These are phyloP conservation scores for Elsinoe necatrix DNA, from an alignment of 2,329 filamentous ascomycete genomes.

Conservation along the genomic window DNA sequence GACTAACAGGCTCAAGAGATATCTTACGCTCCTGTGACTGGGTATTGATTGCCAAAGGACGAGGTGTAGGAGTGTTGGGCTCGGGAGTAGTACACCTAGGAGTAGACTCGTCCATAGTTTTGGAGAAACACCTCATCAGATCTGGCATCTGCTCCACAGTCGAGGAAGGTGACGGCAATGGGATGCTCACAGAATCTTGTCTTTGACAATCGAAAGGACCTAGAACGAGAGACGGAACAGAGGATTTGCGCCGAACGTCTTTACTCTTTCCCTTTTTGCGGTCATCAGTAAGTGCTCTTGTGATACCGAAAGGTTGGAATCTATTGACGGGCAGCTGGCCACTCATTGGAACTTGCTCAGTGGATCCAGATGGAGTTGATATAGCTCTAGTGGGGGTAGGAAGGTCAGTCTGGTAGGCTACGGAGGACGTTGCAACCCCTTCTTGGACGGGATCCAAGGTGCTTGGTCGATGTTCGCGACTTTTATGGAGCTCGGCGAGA, in stretches of 20 bases:
- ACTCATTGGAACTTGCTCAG: background rate
- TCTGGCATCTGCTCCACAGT: slow-evolving; percentile 6
- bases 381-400: background rate
- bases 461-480: background rate
- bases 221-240: background rate
- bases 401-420: background rate
- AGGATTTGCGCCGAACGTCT: background rate
- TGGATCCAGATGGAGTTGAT: background rate
- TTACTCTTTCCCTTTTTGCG: background rate
- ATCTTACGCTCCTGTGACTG: background rate
- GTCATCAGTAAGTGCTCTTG: background rate
- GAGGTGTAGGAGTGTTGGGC: background rate
- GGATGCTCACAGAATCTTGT: background rate
- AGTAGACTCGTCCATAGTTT: background rate
- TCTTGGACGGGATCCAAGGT: background rate
- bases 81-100: no score
- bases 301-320: background rate
- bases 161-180: background rate
- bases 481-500: background rate
- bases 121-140: background rate
- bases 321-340: background rate
- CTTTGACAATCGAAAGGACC: background rate
- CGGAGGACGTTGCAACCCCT: background rate
- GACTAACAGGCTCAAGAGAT: slow-evolving; percentile 5
- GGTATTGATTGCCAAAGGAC: background rate